phyloP scores from a whole-genome alignment of 2,329 filamentous ascomycete genomes.

The Pseudocercospora crystallina region DNA sequence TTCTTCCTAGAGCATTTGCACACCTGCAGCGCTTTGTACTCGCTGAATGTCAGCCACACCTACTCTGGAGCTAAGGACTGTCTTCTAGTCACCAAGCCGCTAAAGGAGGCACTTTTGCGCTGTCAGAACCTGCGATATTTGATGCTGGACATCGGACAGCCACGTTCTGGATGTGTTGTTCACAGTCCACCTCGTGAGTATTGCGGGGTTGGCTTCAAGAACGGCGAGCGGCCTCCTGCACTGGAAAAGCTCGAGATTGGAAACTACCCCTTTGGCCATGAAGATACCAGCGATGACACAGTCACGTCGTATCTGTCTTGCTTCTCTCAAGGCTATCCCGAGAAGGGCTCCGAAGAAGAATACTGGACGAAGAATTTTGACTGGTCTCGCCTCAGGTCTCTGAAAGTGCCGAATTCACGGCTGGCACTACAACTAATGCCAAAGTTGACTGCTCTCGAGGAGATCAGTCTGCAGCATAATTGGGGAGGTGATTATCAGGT shows the following conservation, averaged over 20 bases:
- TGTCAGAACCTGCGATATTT: no score
- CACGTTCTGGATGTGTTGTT: background rate
- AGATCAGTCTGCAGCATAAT: no score
- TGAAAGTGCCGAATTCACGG: background rate
- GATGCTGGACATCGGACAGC: no score
- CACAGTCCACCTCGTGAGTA: background rate
- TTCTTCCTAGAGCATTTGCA: no score
- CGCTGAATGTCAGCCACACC: no score
- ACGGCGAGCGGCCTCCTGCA: background rate
- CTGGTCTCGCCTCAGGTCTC: background rate
- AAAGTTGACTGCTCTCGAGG: no score
- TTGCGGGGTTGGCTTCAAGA: background rate
- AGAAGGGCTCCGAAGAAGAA: background rate
- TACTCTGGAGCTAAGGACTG: no score
- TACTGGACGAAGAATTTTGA: slow-evolving; percentile 5
- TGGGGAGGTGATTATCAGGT: no score
- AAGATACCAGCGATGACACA: background rate
- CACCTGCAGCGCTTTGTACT: no score
- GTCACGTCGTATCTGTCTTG: background rate
- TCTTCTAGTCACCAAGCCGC: no score
- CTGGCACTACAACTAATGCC: no score
- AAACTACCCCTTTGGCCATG: background rate
- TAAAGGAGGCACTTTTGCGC: no score
- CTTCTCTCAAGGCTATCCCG: background rate
- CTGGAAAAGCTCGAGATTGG: background rate